phyloP scores from a whole-genome alignment of 1,139 yeast genomes.

The Saccharomyces hybrid region DNA sequence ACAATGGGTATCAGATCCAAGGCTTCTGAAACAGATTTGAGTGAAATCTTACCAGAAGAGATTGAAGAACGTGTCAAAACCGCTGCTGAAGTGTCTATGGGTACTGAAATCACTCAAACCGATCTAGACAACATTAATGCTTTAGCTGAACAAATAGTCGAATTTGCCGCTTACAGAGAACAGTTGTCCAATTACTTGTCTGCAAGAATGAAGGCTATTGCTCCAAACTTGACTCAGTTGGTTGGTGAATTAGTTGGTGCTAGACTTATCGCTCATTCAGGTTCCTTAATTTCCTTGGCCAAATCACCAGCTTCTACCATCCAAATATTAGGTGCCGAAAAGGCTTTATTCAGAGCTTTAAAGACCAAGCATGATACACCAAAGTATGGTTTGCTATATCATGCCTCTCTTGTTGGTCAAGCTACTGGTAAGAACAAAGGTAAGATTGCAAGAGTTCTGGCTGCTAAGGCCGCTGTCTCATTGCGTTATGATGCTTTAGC shows the following conservation, averaged over 20 bases:
- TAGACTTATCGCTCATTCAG: slow-evolving; percentile 94
- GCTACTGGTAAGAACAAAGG: slow-evolving; percentile 98
- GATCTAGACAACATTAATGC: slow-evolving; percentile 82
- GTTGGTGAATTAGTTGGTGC: slow-evolving; percentile 99
- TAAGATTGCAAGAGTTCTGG: slow-evolving; percentile 95
- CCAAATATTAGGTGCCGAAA: slow-evolving; percentile 98
- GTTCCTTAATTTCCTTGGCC: slow-evolving; percentile 86
- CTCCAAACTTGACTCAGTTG: slow-evolving; percentile 90
- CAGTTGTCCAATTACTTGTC: slow-evolving; percentile 81
- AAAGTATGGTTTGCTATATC: slow-evolving; percentile 94
- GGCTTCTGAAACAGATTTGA: slow-evolving; percentile 82
- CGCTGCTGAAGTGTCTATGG: slow-evolving; percentile 98
- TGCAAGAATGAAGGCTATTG: slow-evolving; percentile 95
- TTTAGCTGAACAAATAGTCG: slow-evolving; percentile 91
- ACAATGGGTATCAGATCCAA: slow-evolving; percentile 92
- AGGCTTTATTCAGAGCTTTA: slow-evolving; percentile 95
- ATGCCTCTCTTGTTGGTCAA: slow-evolving; percentile 94
- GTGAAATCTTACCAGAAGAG: slow-evolving; percentile 89
- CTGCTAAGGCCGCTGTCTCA: slow-evolving; percentile 97
- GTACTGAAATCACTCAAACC: slow-evolving; percentile 87
- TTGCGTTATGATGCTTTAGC: slow-evolving; percentile 94
- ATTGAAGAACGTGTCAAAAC: slow-evolving; percentile 73
- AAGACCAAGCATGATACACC: slow-evolving; percentile 99
- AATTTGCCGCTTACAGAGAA: slow-evolving; percentile 90
- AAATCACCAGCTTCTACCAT: slow-evolving; percentile 98